Conservation (phyloP, 805 yeast species). For the Tetrapisispora nanseiensis region DNA sequence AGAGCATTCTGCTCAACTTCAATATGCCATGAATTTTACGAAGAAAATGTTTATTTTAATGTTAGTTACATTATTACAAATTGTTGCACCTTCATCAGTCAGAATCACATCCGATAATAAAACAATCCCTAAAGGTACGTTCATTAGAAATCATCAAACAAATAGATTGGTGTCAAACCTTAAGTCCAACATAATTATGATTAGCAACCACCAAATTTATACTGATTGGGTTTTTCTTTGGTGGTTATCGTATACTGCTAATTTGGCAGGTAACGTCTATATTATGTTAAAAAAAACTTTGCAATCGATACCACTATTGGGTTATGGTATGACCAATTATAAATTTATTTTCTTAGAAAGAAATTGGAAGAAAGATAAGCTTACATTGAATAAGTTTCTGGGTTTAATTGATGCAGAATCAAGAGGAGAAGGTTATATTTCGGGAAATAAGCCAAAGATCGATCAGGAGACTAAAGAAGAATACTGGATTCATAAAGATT, state of each 20-base stretch:
- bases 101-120: slow-evolving; percentile 40
- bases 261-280: slow-evolving; percentile 52
- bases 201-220: slow-evolving; percentile 90
- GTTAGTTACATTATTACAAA: slow-evolving; percentile 40
- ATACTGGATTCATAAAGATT: slow-evolving; percentile 17
- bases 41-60: slow-evolving; percentile 50
- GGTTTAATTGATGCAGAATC: slow-evolving; percentile 51
- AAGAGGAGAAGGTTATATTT: slow-evolving; percentile 45
- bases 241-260: slow-evolving; percentile 69
- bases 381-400: slow-evolving; percentile 46
- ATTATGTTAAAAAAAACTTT: slow-evolving; percentile 75
- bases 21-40: slow-evolving; percentile 41
- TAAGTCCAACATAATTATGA: slow-evolving; percentile 47
- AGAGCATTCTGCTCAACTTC: slow-evolving; percentile 29
- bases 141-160: slow-evolving; percentile 18
- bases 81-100: slow-evolving; percentile 44
- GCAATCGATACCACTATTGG: slow-evolving; percentile 59
- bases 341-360: slow-evolving; percentile 73
- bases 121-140: slow-evolving; percentile 29
- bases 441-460: slow-evolving; percentile 28
- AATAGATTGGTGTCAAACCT: slow-evolving; percentile 26
- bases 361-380: slow-evolving; percentile 74
- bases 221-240: slow-evolving; percentile 89
- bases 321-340: slow-evolving; percentile 76
- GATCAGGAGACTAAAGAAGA: slow-evolving; percentile 19